A percentile compares a stretch with the other conserved stretches of the same genome.
phyloP scores from a whole-genome alignment of 192 early-diverging fungal genomes.

The Mortierella antarctica region DNA sequence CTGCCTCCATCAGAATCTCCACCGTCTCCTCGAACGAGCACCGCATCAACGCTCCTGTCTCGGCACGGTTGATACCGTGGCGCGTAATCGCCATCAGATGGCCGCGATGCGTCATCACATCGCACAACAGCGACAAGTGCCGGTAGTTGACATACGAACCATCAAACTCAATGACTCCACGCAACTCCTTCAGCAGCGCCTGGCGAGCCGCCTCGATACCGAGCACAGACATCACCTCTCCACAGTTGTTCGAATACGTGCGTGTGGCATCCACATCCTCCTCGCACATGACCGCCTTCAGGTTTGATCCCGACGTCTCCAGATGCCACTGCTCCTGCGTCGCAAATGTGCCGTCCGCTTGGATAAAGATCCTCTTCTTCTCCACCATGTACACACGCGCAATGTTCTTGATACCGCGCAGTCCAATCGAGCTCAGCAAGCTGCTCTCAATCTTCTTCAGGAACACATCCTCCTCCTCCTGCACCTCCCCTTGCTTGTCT shows the following conservation, averaged over 20 bases:
- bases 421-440: slow-evolving; percentile 86
- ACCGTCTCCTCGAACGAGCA: slow-evolving; percentile 99
- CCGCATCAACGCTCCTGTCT: slow-evolving; percentile 93
- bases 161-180: slow-evolving; percentile 94
- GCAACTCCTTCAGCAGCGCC: slow-evolving; percentile 89
- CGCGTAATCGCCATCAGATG: slow-evolving; percentile 96
- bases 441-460: slow-evolving; percentile 85
- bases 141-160: slow-evolving; percentile 99
- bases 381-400: slow-evolving; percentile 84
- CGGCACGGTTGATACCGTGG: slow-evolving; percentile 97
- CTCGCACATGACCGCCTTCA: slow-evolving; percentile 86
- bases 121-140: slow-evolving; percentile 93
- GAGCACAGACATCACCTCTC: slow-evolving; percentile 91
- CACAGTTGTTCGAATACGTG: slow-evolving; percentile 93
- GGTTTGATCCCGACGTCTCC: slow-evolving; percentile 94
- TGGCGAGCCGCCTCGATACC: slow-evolving; percentile 97
- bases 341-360: slow-evolving; percentile 72
- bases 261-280: slow-evolving; percentile 83
- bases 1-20: slow-evolving; percentile 96
- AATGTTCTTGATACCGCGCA: slow-evolving; percentile 92
- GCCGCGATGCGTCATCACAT: slow-evolving; percentile 96
- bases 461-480: slow-evolving; percentile 91
- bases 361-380: slow-evolving; percentile 60
- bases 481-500: slow-evolving; percentile 65
- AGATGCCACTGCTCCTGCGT: slow-evolving; percentile 79